Base-by-base conservation (phyloP, 495 filamentous ascomycete genomes). In the Daldinia concentrica region DNA sequence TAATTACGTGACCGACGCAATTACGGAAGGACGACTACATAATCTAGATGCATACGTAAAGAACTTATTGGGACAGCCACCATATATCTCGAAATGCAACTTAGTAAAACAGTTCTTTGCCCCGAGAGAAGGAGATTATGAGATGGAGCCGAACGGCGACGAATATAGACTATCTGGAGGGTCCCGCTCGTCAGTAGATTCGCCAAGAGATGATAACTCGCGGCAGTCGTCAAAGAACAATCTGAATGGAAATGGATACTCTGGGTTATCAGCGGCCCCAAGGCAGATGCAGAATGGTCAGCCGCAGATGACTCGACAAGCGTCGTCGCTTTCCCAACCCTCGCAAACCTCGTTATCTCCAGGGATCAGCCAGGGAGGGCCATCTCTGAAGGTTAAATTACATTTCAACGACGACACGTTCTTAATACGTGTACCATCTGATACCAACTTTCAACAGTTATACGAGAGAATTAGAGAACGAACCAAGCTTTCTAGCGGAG, bases 41-140 rank as follows among this genome's bases (percentile, higher is more conserved):
- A 97, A 94, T 77, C 83, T 99, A 12, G 94, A 99, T 76, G 91
- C 94, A 62, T 99, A 99, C 70, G 92, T 99, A 73, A 94, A 94
- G 79, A 93, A 94, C 68, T 87, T 99, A 7, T 82, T 99, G 3
- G 85, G 88, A 32, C 91, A 98, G 80, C 90, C 93, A 7, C 81
- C 88, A 4, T 91, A 98, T 74, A 98, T 99, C 59, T 86, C 93
- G 4, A 88, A 87, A 60, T 94, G 92, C 78, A 87, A 86, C 39
- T 81, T 98, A 17, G 93, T 98, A 15, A 93, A 91, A 73, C 87
- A 93, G 74, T 90, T 99, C 78, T 98, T 99, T 74, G 90, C 90
- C 3, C 96, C 95, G 3, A 86, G 94, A 41, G 89, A 93, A 70
- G 93, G 93, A 22, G 95, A 99, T 80, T 94, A 95, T 75, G 94